A percentile compares a stretch with the other conserved stretches of the same genome.
Evolutionary conservation across 2,329 filamentous ascomycete species (phyloP).

Genomic region (Arthroderma sp.): DNA sequence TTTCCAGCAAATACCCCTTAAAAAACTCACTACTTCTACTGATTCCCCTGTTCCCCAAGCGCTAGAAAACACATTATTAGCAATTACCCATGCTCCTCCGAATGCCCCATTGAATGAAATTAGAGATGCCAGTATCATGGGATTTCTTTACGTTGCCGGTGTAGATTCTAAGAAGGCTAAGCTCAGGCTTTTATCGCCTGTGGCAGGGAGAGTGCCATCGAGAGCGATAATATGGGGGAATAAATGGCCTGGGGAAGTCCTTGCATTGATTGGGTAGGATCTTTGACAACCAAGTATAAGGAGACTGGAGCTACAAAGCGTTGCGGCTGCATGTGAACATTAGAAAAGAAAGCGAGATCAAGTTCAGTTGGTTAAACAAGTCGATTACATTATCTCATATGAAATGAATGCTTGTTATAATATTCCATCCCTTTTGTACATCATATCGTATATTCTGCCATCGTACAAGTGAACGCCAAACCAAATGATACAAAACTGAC

Average conservation of each 20-base stretch:
- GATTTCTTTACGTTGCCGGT: slow-evolving; percentile 84
- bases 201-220: slow-evolving; percentile 67
- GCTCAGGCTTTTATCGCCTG: slow-evolving; percentile 69
- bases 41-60: slow-evolving; percentile 37
- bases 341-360: background rate
- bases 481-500: background rate
- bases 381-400: background rate
- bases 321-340: background rate
- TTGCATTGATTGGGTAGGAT: slow-evolving; percentile 56
- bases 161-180: slow-evolving; percentile 76
- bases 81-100: slow-evolving; percentile 65
- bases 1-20: slow-evolving; percentile 32
- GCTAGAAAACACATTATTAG: slow-evolving; percentile 71
- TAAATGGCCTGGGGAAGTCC: slow-evolving; percentile 72
- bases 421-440: background rate
- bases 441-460: background rate
- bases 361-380: background rate
- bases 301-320: background rate
- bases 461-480: background rate
- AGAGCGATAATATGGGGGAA: slow-evolving; percentile 67
- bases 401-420: background rate
- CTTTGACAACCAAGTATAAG: background rate
- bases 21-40: slow-evolving; percentile 47
- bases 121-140: slow-evolving; percentile 71
- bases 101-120: slow-evolving; percentile 61